Base-by-base conservation (phyloP, 306 rosid species). In the Castanea mollissima region DNA sequence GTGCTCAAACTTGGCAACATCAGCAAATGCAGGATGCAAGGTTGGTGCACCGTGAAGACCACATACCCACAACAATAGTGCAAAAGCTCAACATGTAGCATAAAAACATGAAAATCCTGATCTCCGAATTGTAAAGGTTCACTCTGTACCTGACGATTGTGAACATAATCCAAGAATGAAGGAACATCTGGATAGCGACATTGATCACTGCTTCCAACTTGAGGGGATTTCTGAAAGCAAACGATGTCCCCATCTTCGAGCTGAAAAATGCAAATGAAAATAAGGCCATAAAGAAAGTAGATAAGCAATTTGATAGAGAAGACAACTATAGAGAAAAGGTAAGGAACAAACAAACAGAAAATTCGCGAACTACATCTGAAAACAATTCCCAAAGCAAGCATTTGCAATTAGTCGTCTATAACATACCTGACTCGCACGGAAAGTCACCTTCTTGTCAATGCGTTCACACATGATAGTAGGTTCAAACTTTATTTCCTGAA, bases 171-270 rank as follows among this genome's bases (percentile, higher is more conserved):
- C 84, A 89, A 77, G 82, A 89, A 89, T 23, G 87, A 89, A 46
- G 92, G 90, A 72, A 86, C 92, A 20, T 86, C 90, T 8, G 88
- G 86, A 80, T 84, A 89, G 60, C 84, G 87, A 31, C 35, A 71
- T 23, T 77, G 90, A 63, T 76, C 85, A 25, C 62, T 58, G 75
- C 34, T 84, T 83, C 85, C 89, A 73, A 55, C 81, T 46, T 83
- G 79, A 78, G 63, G 69, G 29, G 88, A 72, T 74, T 89, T 89
- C 74, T 89, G 92, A 63, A 84, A 84, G 82, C 90, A 89, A 57
- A 89, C 60, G 76, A 89, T 89, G 78, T 89, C 92, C 23, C 92
- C 92, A 35, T 89, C 90, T 79, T 86, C 87, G 19, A 89, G 84
- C 92, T 89, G 78, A 63, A 82, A 54, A 75, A 32, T 32, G 25